Evolutionary conservation across 306 rosid genomes (phyloP).

Genomic region (Carpinus viminea): DNA sequence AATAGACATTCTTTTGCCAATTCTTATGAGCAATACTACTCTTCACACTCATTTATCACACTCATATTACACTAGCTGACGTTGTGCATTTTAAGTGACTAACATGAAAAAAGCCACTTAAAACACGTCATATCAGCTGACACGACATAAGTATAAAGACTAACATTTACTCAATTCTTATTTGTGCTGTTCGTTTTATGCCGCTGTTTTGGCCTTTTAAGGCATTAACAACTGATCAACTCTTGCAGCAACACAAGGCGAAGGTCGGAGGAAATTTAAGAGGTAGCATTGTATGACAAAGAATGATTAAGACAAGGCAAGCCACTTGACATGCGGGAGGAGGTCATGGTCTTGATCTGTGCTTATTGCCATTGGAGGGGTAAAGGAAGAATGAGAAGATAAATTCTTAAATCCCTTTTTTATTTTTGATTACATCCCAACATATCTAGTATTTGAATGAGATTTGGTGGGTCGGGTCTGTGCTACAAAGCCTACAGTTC

Average conservation of each 20-base stretch:
- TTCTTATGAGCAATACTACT: too few species aligned
- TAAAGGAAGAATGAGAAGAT: neutral
- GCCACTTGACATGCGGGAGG: neutral
- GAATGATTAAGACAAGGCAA: conserved; percentile 7
- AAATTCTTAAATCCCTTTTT: neutral
- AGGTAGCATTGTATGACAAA: conserved; percentile 17
- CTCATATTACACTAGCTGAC: too few species aligned
- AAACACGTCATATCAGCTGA: too few species aligned
- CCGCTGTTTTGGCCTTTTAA: conserved; percentile 16
- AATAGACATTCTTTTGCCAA: neutral
- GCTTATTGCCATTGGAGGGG: neutral
- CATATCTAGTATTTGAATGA: neutral
- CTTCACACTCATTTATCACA: too few species aligned
- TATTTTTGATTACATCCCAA: neutral
- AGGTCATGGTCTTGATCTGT: neutral
- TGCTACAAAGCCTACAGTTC: neutral
- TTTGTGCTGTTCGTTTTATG: neutral
- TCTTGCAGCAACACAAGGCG: conserved; percentile 41
- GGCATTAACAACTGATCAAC: neutral
- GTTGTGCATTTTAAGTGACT: too few species aligned
- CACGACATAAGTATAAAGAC: too few species aligned
- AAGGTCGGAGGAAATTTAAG: conserved; percentile 25
- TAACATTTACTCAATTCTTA: neutral
- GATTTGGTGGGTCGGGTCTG: neutral
- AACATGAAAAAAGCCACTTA: too few species aligned